Percentiles rank a stretch among this genome's conserved stretches.
phyloP scores from a whole-genome alignment of 805 yeast species.

The Sugiyamaella smithiae region DNA sequence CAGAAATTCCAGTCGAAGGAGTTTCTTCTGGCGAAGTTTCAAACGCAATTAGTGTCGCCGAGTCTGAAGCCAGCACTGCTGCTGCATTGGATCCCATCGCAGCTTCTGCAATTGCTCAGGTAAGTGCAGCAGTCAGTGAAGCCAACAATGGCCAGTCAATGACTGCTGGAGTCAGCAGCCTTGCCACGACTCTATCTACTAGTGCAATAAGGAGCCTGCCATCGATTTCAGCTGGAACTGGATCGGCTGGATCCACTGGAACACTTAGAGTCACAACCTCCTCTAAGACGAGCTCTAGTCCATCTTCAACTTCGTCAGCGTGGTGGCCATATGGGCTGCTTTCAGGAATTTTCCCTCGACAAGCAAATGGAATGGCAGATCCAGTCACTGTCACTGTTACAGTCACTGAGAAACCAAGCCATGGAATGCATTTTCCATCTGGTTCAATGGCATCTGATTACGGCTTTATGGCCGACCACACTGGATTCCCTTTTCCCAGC shows the following conservation, averaged over 20 bases:
- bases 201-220: background rate
- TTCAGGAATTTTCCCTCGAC: slow-evolving; percentile 3
- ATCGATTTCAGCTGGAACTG: background rate
- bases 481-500: too few species aligned
- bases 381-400: background rate
- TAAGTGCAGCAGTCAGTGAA: background rate
- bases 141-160: background rate
- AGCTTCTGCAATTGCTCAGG: background rate
- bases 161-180: slow-evolving; percentile 3
- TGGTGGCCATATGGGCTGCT: slow-evolving; percentile 1
- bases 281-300: too few species aligned
- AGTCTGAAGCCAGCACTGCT: background rate
- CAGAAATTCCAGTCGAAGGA: background rate
- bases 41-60: background rate
- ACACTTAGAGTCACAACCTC: too few species aligned
- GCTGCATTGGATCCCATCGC: background rate
- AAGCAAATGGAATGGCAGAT: background rate
- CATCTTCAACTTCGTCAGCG: background rate
- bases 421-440: too few species aligned
- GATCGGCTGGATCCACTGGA: background rate
- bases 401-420: background rate
- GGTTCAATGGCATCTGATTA: too few species aligned
- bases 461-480: too few species aligned
- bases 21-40: background rate
- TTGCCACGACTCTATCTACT: background rate